Base-by-base conservation (phyloP, 441 rosid species). In the Pelargonium fulgidum region DNA sequence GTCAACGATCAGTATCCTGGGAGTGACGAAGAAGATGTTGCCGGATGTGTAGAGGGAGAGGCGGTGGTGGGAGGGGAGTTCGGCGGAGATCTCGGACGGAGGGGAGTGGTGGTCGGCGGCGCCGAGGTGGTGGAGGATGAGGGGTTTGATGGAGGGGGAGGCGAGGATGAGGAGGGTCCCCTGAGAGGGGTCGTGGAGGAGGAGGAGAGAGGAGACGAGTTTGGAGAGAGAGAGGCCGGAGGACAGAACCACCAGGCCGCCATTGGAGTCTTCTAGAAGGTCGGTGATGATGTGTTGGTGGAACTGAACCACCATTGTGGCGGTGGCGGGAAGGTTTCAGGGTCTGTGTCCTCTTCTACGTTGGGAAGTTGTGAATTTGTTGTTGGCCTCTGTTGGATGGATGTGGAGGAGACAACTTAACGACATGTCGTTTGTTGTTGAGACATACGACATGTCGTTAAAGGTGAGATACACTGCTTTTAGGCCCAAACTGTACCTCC, bases 1-100 rank as follows among this genome's bases (percentile, higher is more conserved):
- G 79, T 94, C 99, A 20, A 92, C 99, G 72, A 94, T 90, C 64
- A 94, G 94, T 77, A 94, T 94, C 44, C 98, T 78, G 3, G 99
- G 87, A 36, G 97, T 90, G 77, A 94, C 76, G 82, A 88, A 83
- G 80, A 84, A 86, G 64, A 84, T 79, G 22, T 76, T 76, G 3
- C 93, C 88, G 64, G 98, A 90, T 75, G 94, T 73, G 81, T 94
- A 94, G 69, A 94, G 87, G 16, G 89, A 85, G 82, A 77, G 79
- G 70, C 99, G 98, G 69, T 81, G 84, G 70, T 81, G 77, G 64
- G 92, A 75, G 50, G 97, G 92, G 33, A 94, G 91, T 1, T 94
- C 97, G 45, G 96, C 85, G 26, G 98, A 81, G 79, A 94, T 90
- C 29, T 90, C 96, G 14, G 77, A 62, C 19, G 67, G 75, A 64